phyloP scores from a whole-genome alignment of 1,284 basidiomycete genomes.

The Leccinum laetum region DNA sequence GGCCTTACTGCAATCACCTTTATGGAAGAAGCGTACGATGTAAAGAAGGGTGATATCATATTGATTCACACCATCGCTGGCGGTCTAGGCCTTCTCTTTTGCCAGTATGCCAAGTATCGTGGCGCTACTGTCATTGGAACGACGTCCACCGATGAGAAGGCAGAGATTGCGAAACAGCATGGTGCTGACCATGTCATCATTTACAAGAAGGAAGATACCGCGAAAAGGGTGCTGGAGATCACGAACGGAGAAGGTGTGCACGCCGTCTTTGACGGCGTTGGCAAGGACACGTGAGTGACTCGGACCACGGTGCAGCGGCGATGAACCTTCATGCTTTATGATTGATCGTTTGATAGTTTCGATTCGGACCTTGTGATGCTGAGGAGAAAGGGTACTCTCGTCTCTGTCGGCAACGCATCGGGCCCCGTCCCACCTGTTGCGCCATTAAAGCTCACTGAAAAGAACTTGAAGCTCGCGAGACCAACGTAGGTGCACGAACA shows the following conservation, averaged over 20 bases:
- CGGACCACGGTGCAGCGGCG: not conserved
- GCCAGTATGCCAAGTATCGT: slow-evolving; percentile 60
- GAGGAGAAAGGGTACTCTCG: slow-evolving; percentile 80
- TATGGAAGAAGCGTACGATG: slow-evolving; percentile 81
- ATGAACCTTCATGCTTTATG: not conserved
- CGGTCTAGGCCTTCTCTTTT: slow-evolving; percentile 62
- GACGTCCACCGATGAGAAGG: slow-evolving; percentile 85
- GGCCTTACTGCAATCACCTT: slow-evolving; percentile 83
- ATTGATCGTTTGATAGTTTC: slow-evolving; percentile 49
- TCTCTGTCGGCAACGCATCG: slow-evolving; percentile 93
- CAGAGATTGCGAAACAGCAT: slow-evolving; percentile 74
- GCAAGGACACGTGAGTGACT: slow-evolving; percentile 78
- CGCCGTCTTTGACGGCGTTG: slow-evolving; percentile 92
- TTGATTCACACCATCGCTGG: slow-evolving; percentile 93
- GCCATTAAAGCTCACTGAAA: slow-evolving; percentile 73
- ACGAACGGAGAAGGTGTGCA: slow-evolving; percentile 86
- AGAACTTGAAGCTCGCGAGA: slow-evolving; percentile 81
- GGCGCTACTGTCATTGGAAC: slow-evolving; percentile 95
- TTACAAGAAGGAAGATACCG: slow-evolving; percentile 74
- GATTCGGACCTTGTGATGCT: slow-evolving; percentile 82
- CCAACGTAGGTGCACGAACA: slow-evolving; percentile 58
- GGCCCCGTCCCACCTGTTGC: slow-evolving; percentile 77
- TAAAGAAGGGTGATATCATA: slow-evolving; percentile 74
- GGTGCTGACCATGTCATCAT: slow-evolving; percentile 90
- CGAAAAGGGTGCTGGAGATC: slow-evolving; percentile 72